These are phyloP conservation scores for Ceratocystis eucalypticola DNA, from an alignment of 2,329 filamentous ascomycete genomes.

Conservation along the genomic window DNA sequence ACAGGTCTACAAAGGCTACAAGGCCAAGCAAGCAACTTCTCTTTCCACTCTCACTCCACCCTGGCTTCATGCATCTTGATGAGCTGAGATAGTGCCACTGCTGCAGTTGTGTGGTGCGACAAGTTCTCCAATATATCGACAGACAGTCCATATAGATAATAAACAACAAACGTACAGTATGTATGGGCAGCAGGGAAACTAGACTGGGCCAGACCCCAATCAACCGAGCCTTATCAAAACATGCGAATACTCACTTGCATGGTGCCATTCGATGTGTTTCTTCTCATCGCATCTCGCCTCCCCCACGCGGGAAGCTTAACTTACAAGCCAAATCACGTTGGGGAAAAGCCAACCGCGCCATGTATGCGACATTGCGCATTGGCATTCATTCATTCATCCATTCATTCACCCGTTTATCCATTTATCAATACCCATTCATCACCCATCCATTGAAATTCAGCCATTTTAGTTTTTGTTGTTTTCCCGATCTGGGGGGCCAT, in stretches of 20 bases:
- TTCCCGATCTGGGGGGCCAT: too few relatives aligned
- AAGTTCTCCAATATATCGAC: background rate
- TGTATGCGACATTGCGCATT: background rate
- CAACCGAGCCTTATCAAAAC: too few relatives aligned
- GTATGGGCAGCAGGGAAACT: background rate
- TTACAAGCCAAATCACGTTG: background rate
- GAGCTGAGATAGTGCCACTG: conserved; percentile 5
- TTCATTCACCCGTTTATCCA: background rate
- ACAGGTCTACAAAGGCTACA: background rate
- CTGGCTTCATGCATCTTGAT: background rate
- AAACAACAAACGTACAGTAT: background rate
- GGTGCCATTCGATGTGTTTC: too few relatives aligned
- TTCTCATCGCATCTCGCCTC: background rate
- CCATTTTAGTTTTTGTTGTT: too few relatives aligned
- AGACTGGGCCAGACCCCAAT: background rate
- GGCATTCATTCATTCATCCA: too few relatives aligned
- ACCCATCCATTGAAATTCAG: too few relatives aligned
- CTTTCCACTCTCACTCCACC: background rate
- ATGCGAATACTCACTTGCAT: too few relatives aligned
- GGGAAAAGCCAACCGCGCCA: background rate
- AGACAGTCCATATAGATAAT: background rate
- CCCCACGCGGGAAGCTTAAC: background rate
- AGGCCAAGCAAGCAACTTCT: background rate
- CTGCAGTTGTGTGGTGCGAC: background rate
- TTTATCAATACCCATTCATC: background rate